Evolutionary conservation across 106 monocot species (phyloP), one percentile per base, ranked within the genome.

Genomic region (Narthecium ossifragum): DNA sequence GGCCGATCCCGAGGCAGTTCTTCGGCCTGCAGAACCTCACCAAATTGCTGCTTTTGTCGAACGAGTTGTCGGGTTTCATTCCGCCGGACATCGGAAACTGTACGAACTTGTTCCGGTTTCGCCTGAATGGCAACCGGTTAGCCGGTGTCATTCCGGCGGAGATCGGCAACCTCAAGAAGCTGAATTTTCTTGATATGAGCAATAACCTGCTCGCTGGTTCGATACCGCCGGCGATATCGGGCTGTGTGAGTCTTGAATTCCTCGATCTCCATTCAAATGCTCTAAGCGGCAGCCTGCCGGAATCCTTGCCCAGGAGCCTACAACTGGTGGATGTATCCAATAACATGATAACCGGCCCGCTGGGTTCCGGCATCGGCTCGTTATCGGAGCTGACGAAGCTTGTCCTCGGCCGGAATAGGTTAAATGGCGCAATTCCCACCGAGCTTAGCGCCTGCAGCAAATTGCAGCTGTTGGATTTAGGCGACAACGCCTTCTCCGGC

Each of bases 111-210:
- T 88, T 77, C 69, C 65, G 91, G 46, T 65, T 90, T 18, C 63
- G 91, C 37, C 65, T 83, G 30, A 85, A 75, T 39, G 45, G 64
- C 0, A 98, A 98, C 78, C 66, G 60, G 29, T 39, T 98, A 6
- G 31, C 73, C 8, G 96, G 96, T 9, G 20, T 60, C 1, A 79
- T 98, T 34, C 88, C 91, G 8, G 59, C 79, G 8, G 91, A 98
- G 62, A 81, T 87, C 28, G 87, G 88, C 13, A 79, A 57, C 0
- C 38, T 98, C 34, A 79, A 70, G 59, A 77, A 67, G 13, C 73
- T 91, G n/a, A 88, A 98, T 43, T 91, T 98, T 47, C 65, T 98
- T 2, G 98, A 98, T 27, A 29, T 91, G 7, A 81, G 96, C 60
- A 48, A 53, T 62, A 96, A 96, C 55, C 63, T 40, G 5, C 60